Evolutionary conservation across 805 yeast genomes (phyloP).

Genomic region (Kuraishia cidri): DNA sequence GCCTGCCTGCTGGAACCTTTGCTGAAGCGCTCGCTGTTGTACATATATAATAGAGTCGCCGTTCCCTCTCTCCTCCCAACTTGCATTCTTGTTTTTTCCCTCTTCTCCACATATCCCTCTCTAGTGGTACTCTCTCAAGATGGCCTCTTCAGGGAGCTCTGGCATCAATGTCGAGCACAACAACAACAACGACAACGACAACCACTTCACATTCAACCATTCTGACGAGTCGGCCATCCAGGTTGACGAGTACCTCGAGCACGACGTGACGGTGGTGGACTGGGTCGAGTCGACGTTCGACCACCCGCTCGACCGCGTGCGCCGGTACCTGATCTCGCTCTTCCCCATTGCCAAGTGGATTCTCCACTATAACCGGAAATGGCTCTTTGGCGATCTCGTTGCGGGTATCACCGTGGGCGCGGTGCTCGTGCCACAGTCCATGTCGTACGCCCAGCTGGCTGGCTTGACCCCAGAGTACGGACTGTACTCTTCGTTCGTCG

Average conservation of each 20-base stretch:
- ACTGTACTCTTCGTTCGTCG: slow-evolving; percentile 84
- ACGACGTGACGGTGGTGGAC: slow-evolving; percentile 13
- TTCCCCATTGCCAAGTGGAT: slow-evolving; percentile 86
- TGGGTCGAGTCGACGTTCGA: slow-evolving; percentile 16
- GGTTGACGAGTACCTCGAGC: slow-evolving; percentile 13
- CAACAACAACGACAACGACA: too few relatives aligned
- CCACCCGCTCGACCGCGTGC: slow-evolving; percentile 29
- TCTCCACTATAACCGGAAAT: slow-evolving; percentile 66
- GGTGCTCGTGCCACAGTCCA: slow-evolving; percentile 89
- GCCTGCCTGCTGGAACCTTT: too few relatives aligned
- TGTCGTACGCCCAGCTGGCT: slow-evolving; percentile 91
- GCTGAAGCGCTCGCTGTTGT: too few relatives aligned
- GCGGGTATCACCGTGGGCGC: slow-evolving; percentile 94
- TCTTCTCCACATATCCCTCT: too few relatives aligned
- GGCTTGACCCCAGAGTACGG: slow-evolving; percentile 79
- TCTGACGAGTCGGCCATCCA: neutral
- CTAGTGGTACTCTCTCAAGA: too few relatives aligned
- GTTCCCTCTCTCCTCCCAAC: too few relatives aligned
- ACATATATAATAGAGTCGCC: too few relatives aligned
- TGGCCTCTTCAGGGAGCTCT: too few relatives aligned
- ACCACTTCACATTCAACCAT: slow-evolving; percentile 1
- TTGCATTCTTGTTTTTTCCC: too few relatives aligned
- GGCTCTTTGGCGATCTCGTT: slow-evolving; percentile 77
- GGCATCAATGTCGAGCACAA: too few relatives aligned
- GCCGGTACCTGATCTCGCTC: slow-evolving; percentile 46